Evolutionary conservation across 352 stramenopile genomes (phyloP).

Genomic region (Pythium aquatile): DNA sequence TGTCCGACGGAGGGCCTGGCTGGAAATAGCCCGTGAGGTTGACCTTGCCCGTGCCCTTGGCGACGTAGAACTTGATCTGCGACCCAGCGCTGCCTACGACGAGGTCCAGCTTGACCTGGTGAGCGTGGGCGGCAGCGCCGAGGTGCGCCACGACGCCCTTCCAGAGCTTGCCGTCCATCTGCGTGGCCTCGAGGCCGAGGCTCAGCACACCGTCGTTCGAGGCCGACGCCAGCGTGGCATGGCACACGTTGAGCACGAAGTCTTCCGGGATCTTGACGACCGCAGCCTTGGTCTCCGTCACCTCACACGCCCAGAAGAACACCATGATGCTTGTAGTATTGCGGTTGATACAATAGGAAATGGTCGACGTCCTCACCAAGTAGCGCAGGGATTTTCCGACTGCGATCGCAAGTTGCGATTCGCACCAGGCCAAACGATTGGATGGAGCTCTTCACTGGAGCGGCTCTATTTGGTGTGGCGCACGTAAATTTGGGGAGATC

Average conservation of each 20-base stretch:
- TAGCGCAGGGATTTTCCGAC: background rate
- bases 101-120: slow-evolving; percentile 81
- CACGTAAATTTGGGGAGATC: slow-evolving; percentile 3
- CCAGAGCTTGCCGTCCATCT: slow-evolving; percentile 60
- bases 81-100: slow-evolving; percentile 47
- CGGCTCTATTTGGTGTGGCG: slow-evolving; percentile 6
- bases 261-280: slow-evolving; percentile 35
- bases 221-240: slow-evolving; percentile 31
- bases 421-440: slow-evolving; percentile 10
- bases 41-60: slow-evolving; percentile 53
- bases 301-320: slow-evolving; percentile 40
- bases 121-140: slow-evolving; percentile 36
- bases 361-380: background rate
- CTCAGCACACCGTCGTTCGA: slow-evolving; percentile 32
- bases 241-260: slow-evolving; percentile 43
- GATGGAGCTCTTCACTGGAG: slow-evolving; percentile 13
- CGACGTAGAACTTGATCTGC: slow-evolving; percentile 79
- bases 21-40: slow-evolving; percentile 86
- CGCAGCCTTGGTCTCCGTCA: slow-evolving; percentile 40
- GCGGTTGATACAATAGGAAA: slow-evolving; percentile 7
- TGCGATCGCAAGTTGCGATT: background rate
- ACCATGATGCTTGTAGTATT: slow-evolving; percentile 16
- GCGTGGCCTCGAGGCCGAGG: slow-evolving; percentile 59
- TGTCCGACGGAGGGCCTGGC: slow-evolving; percentile 44
- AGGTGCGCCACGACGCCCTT: slow-evolving; percentile 70